Percentiles rank a stretch among this genome's conserved stretches.
Conservation (phyloP, 495 filamentous ascomycete species). For the Pseudomonodictys pantanalensis region DNA sequence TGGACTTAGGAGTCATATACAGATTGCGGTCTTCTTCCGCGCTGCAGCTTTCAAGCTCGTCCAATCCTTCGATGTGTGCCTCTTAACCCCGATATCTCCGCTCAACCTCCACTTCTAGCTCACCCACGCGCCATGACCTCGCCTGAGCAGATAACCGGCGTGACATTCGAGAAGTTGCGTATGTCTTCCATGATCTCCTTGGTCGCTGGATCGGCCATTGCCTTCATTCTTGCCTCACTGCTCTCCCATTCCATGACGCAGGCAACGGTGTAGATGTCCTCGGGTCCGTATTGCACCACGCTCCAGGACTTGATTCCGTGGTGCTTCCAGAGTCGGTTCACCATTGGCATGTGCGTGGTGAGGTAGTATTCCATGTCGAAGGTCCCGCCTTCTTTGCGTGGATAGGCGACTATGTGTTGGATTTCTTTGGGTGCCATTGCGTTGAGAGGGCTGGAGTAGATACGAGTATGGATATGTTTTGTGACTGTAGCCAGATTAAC, state of each 20-base stretch:
- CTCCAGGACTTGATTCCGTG: slow-evolving; percentile 28
- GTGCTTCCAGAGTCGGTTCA: slow-evolving; percentile 22
- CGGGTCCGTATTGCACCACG: slow-evolving; percentile 10
- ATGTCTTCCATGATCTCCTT: slow-evolving; percentile 31
- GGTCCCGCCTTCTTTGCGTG: slow-evolving; percentile 20
- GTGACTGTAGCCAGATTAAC: too few species aligned
- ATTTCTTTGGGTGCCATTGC: too few species aligned
- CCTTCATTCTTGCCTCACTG: slow-evolving; percentile 23
- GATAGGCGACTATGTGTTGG: too few species aligned
- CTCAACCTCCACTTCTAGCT: too few species aligned
- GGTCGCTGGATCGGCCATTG: slow-evolving; percentile 14
- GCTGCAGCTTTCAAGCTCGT: too few species aligned
- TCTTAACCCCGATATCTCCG: too few species aligned
- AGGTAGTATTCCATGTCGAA: slow-evolving; percentile 38
- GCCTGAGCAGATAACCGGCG: slow-evolving; percentile 13
- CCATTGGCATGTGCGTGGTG: slow-evolving; percentile 34
- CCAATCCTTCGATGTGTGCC: too few species aligned
- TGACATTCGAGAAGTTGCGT: slow-evolving; percentile 24
- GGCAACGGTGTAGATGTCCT: slow-evolving; percentile 21
- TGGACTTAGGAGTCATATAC: too few species aligned
- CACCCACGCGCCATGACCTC: too few species aligned
- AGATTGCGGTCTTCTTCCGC: too few species aligned
- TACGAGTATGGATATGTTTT: too few species aligned
- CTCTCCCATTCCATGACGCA: slow-evolving; percentile 31
- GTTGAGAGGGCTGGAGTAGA: too few species aligned